Evolutionary conservation across 2,329 filamentous ascomycete genomes (phyloP), one percentile per base, ranked within the genome.

Genomic region (Epichloe aotearoae): DNA sequence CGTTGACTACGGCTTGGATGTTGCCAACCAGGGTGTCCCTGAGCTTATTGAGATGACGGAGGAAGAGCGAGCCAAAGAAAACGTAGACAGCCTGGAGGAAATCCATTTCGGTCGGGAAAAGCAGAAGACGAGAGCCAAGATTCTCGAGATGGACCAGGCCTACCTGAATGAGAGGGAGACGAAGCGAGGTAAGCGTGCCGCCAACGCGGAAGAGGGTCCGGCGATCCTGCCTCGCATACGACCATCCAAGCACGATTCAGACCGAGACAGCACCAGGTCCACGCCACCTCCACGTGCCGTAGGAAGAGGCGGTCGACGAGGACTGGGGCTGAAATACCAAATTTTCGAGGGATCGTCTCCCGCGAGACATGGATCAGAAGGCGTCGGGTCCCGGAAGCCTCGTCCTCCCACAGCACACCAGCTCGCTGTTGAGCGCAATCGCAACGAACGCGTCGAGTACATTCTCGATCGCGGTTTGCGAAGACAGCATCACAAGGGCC

Each of bases 381-480:
- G 73, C 14, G 72, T 77, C n/a, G 69, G 74, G 38, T 71, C 73
- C 19, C 71, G 79, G 52, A 83, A 88, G 61, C 81, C 83, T 8
- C 77, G 87, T 1, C 86, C 86, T 3, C 79, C 88, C 0, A 93
- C 87, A 0, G 84, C 86, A 37, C 87, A 93, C 65, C 87, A 93
- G 66, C 72, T 89, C 39, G 86, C 86, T 0, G 84, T 93, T 1
- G 86, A 89, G 64, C 78, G 83, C 50, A 89, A 90, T 64, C 76
- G 87, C 17, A 84, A 80, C 54, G 80, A 87, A 60, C 81, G 86
- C 5, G 86, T 91, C n/a, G 84, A 89, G 60, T 84, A 89, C 59
- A 86, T 88, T 48, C 76, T 93, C 15, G 83, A 88, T 57, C 80
- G 83, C n/a, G 83, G 84, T 33, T 70, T 91, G 36, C 79, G 84